Evolutionary conservation across 139 green algal species (phyloP).

Genomic region (Bryopsis sp.): DNA sequence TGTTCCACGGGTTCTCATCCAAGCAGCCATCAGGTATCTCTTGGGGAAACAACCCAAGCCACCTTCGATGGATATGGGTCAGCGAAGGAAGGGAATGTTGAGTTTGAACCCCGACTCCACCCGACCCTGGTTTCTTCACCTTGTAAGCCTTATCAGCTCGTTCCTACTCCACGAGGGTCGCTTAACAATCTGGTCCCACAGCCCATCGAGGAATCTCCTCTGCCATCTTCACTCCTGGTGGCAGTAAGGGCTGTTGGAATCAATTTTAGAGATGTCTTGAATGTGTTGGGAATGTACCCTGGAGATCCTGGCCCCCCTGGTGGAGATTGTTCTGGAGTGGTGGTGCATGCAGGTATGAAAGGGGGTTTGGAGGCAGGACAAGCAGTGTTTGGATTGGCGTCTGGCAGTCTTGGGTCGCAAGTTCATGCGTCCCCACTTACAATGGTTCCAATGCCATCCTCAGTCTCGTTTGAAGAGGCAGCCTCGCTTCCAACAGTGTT

Average conservation of each 20-base stretch:
- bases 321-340: conserved; percentile 66
- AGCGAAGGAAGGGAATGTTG: not conserved
- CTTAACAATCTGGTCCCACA: conserved; percentile 34
- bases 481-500: conserved; percentile 59
- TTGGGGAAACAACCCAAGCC: no score
- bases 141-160: conserved; percentile 22
- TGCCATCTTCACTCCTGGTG: conserved; percentile 27
- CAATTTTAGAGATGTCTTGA: conserved; percentile 73
- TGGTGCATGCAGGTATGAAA: conserved; percentile 32
- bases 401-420: conserved; percentile 57
- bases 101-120: not conserved
- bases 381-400: conserved; percentile 71
- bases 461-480: conserved; percentile 55
- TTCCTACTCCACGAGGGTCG: conserved; percentile 35
- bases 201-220: conserved; percentile 9
- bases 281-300: conserved; percentile 74
- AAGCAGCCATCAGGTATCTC: no score
- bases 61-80: conserved; percentile 7
- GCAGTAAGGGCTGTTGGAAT: conserved; percentile 63
- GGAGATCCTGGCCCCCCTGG: conserved; percentile 64
- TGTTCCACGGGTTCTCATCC: no score
- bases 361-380: conserved; percentile 33
- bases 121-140: not conserved
- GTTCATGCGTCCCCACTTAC: conserved; percentile 34
- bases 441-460: conserved; percentile 52